Base-by-base conservation (phyloP, 2,329 filamentous ascomycete species). In the Pyricularia grisea region DNA sequence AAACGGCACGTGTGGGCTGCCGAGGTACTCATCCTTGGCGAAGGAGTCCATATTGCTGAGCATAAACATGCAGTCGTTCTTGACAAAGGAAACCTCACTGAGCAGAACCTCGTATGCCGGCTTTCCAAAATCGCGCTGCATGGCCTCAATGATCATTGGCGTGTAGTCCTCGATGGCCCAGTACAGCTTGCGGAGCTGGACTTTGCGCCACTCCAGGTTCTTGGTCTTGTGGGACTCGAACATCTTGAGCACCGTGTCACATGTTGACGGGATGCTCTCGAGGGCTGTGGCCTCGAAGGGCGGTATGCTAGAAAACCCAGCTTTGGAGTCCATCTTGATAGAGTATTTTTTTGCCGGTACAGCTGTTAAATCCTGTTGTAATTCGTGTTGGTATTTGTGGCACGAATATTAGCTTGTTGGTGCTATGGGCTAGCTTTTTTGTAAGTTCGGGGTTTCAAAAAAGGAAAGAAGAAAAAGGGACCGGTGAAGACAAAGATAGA, bases 161-260 rank as follows among this genome's bases (percentile, higher is more conserved):
- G 89, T 85, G 77, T 92, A 90, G 82, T 98, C 94, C 72, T 88
- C 88, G 73, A 97, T 79, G 9, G 87, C 93, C 95, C 95, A 98
- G 83, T 97, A 98, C 69, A 98, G 89, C 85, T 93, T 94, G 74
- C 94, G 91, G 71, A 99, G 88, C 84, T 98, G 95, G 68, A 88
- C 84, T 72, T 94, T 83, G 72, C 95, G 89, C 82, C 91, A 98
- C 75, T 92, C 86, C 71, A 97, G 77, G 68, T 92, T 86, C 77
- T 93, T 93, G 63, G 94, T 97, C 81, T 90, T 91, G 78, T 93
- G 89, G 23, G 91, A 86, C 74, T 85, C 84, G 80, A 92, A 98
- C n/a, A 90, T 88, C 67, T 83, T 80, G 75, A 89, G 89, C 63
- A 91, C 81, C 7, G 81, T 85, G 69, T 86, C 82, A 76, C 89